Evolutionary conservation across 1,139 yeast species (phyloP).

Genomic region (Yamadazyma buinensis): DNA sequence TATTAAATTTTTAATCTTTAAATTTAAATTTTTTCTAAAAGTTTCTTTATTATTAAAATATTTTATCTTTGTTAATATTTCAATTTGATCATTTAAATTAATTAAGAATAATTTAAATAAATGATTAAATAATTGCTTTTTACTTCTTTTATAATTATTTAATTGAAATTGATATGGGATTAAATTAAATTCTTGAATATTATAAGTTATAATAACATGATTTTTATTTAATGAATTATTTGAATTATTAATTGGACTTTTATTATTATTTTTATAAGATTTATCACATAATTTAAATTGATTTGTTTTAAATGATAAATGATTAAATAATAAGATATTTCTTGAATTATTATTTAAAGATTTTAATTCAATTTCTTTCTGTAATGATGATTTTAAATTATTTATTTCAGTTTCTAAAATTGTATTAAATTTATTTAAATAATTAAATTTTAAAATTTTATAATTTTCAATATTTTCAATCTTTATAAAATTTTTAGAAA

Average conservation of each 20-base stretch:
- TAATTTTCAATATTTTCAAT: slow-evolving; percentile 28
- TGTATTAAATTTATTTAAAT: slow-evolving; percentile 18
- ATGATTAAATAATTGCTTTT: slow-evolving; percentile 27
- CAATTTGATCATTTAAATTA: slow-evolving; percentile 39
- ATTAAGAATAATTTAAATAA: slow-evolving; percentile 35
- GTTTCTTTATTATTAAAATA: slow-evolving; percentile 27
- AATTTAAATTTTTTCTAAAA: slow-evolving; percentile 24
- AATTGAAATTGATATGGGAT: slow-evolving; percentile 33
- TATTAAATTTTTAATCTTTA: slow-evolving; percentile 26
- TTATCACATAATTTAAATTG: slow-evolving; percentile 29
- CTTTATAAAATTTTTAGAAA: slow-evolving; percentile 27
- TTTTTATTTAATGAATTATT: slow-evolving; percentile 10
- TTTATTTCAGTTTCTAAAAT: slow-evolving; percentile 32
- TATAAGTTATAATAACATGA: slow-evolving; percentile 22
- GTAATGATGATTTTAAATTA: slow-evolving; percentile 26
- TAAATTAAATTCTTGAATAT: slow-evolving; percentile 30
- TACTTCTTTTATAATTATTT: slow-evolving; percentile 24
- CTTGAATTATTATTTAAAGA: slow-evolving; percentile 20
- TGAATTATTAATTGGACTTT: slow-evolving; percentile 6
- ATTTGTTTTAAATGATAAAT: slow-evolving; percentile 25
- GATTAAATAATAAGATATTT: slow-evolving; percentile 19
- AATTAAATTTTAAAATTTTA: slow-evolving; percentile 21
- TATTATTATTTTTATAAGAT: slow-evolving; percentile 4
- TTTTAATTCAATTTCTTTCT: slow-evolving; percentile 28
- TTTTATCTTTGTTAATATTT: slow-evolving; percentile 34